phyloP scores from a whole-genome alignment of 345 rosid species.

The Salix purpurea region DNA sequence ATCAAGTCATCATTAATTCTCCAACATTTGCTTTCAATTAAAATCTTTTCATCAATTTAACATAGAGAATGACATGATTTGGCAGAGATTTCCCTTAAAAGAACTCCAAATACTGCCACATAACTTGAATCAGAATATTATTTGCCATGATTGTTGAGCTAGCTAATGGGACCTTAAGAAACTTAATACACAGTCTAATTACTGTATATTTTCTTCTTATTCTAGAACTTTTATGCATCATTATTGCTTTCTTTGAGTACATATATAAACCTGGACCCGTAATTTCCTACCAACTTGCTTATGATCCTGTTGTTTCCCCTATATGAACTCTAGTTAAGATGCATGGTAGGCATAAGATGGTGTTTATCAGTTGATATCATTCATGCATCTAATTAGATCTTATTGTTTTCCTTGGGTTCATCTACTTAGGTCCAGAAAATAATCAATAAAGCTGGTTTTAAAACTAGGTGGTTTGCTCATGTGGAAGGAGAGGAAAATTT shows the following conservation, averaged over 20 bases:
- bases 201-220: neutral
- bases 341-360: neutral
- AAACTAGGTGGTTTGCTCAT: too few species aligned
- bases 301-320: slow-evolving; percentile 9
- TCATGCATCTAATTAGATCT: neutral
- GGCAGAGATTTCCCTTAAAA: neutral
- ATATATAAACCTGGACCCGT: slow-evolving; percentile 7
- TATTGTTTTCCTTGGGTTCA: neutral
- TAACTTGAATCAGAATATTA: neutral
- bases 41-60: neutral
- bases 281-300: neutral
- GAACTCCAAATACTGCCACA: neutral
- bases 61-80: neutral
- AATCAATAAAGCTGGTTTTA: neutral
- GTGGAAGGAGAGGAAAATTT: too few species aligned
- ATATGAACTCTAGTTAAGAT: neutral
- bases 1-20: neutral
- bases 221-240: neutral
- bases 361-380: too few species aligned
- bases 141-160: neutral
- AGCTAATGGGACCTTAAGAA: slow-evolving; percentile 1
- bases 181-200: neutral
- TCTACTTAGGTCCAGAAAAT: neutral
- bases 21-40: neutral
- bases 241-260: neutral